phyloP scores from a whole-genome alignment of 768 basidiomycete species.

The Mycena floridula region DNA sequence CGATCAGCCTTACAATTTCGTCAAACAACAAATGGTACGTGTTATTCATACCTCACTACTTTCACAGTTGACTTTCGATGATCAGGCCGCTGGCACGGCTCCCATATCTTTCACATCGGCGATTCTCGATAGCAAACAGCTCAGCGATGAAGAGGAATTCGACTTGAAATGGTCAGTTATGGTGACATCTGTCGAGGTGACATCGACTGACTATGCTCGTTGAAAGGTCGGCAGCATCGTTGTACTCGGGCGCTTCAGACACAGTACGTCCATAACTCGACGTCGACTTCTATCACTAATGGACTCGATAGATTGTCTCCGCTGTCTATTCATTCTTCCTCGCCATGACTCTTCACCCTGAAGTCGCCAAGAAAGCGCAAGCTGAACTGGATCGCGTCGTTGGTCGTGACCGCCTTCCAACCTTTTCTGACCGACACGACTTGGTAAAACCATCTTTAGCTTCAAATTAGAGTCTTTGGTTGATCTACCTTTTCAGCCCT shows the following conservation, averaged over 20 bases:
- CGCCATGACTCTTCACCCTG: conserved; percentile 52
- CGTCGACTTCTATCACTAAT: not conserved
- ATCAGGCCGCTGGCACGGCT: conserved; percentile 54
- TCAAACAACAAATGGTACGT: conserved; percentile 55
- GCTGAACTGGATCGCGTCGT: conserved; percentile 55
- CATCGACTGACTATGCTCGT: not conserved
- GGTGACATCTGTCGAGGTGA: not conserved
- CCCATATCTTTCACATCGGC: conserved; percentile 52
- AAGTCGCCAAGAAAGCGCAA: conserved; percentile 52
- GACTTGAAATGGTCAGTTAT: conserved; percentile 58
- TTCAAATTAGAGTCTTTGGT: too few relatives aligned
- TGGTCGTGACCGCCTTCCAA: conserved; percentile 55
- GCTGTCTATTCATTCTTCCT: conserved; percentile 56
- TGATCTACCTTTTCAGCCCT: too few relatives aligned
- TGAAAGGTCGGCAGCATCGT: conserved; percentile 29
- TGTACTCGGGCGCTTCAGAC: conserved; percentile 55
- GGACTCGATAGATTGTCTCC: conserved; percentile 62
- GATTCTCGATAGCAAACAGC: conserved; percentile 43
- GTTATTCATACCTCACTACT: not conserved
- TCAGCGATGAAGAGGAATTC: conserved; percentile 50
- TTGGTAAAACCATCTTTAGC: too few relatives aligned
- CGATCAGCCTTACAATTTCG: conserved; percentile 47
- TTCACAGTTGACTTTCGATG: not conserved
- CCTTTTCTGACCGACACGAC: conserved; percentile 47
- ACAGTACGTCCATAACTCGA: conserved; percentile 32